Conservation (phyloP, 2,329 filamentous ascomycete genomes). For the Acarospora socialis region DNA sequence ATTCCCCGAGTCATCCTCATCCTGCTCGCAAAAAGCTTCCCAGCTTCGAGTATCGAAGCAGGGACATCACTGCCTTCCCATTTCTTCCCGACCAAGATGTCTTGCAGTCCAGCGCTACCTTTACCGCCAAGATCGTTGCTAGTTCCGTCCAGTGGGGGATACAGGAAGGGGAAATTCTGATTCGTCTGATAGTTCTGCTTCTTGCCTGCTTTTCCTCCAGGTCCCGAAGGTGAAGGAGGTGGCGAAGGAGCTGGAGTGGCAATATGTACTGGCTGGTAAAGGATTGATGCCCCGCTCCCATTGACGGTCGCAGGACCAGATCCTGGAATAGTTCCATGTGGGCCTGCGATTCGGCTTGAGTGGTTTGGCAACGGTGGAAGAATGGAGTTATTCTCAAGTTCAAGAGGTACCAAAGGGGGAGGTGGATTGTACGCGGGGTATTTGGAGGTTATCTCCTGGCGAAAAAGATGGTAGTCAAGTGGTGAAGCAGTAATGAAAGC, state of each 20-base stretch:
- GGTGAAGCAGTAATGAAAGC: slow-evolving; percentile 85
- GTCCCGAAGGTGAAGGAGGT: slow-evolving; percentile 74
- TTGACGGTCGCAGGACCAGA: slow-evolving; percentile 33
- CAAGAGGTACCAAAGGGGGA: slow-evolving; percentile 65
- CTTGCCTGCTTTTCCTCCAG: slow-evolving; percentile 80
- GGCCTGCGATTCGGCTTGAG: slow-evolving; percentile 42
- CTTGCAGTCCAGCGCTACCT: slow-evolving; percentile 65
- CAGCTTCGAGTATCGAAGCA: slow-evolving; percentile 86
- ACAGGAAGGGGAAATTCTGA: slow-evolving; percentile 95
- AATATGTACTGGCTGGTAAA: slow-evolving; percentile 93
- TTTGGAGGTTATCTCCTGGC: slow-evolving; percentile 93
- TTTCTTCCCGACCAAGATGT: slow-evolving; percentile 62
- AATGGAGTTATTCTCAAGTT: slow-evolving; percentile 81
- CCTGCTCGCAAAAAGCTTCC: slow-evolving; percentile 75
- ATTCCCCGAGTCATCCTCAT: slow-evolving; percentile 87
- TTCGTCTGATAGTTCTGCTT: slow-evolving; percentile 99
- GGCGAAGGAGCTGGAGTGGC: slow-evolving; percentile 95
- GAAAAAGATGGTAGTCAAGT: slow-evolving; percentile 88
- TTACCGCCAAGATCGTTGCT: slow-evolving; percentile 88
- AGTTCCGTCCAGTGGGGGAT: slow-evolving; percentile 75
- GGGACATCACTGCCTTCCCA: slow-evolving; percentile 95
- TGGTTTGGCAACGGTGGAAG: slow-evolving; percentile 73
- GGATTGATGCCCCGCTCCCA: slow-evolving; percentile 49
- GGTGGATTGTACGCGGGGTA: slow-evolving; percentile 94
- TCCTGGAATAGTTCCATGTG: slow-evolving; percentile 47